Evolutionary conservation across 805 yeast species (phyloP), one percentile per base, ranked within the genome.

Genomic region (Barnettozyma sp.): DNA sequence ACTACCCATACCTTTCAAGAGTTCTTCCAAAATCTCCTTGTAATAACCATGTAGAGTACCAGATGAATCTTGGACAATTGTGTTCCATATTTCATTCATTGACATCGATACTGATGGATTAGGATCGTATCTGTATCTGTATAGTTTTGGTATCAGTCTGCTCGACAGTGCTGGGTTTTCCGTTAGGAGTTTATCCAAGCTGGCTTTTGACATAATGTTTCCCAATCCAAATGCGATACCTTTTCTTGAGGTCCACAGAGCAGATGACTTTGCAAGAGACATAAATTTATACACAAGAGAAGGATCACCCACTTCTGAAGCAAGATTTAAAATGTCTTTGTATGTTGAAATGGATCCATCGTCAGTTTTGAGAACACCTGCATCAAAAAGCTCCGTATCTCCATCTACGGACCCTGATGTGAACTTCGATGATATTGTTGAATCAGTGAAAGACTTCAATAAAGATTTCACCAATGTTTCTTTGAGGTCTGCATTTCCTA

Each of bases 151-250:
- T 32, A 90, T 73, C 36, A 92, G 67, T 30, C 73, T 68, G 26
- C 62, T 60, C 1, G 90, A 66, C 18, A 83, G 59, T 1, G 59
- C 56, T 3, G 70, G 58, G 49, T 85, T 77, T 2, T 73, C 64
- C 2, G 66, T 45, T 16, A 85, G 55, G 49, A 82, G 59, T 9
- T 73, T 70, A 42, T 80, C 82, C 34, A 90, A 63, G 41, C 82
- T 78, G 0, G 88, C 68, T 48, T 83, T 84, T 2, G 95, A 80
- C 55, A 90, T 62, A 30, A 90, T 79, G 1, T 85, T 78, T 8
- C 95, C 90, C 24, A 90, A 65, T 0, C 97, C 97, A 62, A 84
- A 90, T 0, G 97, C 97, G 50, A 87, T 77, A 34, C 97, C 98
- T 45, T 83, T 84, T 54, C 95, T 68, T 0, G 96, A 83, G 0